Percentiles rank a stretch among this genome's conserved stretches.
Evolutionary conservation across 495 filamentous ascomycete species (phyloP).

Genomic region (Trichoderma parareesei): DNA sequence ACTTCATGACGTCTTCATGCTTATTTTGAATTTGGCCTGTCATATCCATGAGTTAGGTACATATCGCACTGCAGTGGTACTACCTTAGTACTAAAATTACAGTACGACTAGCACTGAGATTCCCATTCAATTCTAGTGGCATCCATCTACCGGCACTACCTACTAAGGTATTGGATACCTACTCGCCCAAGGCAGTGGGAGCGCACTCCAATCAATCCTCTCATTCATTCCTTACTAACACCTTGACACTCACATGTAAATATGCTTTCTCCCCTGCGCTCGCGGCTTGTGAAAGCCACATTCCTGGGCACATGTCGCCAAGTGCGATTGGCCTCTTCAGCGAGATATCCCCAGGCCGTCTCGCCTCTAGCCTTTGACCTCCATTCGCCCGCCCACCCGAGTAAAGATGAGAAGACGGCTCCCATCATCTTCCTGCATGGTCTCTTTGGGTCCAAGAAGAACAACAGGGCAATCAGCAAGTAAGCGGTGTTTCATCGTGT

Average conservation of each 20-base stretch:
- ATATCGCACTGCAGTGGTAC: too few relatives aligned
- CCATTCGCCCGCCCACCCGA: constrained; percentile 41
- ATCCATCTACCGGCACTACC: too few relatives aligned
- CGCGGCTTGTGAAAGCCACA: neutral
- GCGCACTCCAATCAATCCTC: too few relatives aligned
- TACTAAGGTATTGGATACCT: too few relatives aligned
- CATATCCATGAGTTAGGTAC: too few relatives aligned
- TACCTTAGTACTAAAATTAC: too few relatives aligned
- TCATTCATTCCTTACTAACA: too few relatives aligned
- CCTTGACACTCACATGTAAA: neutral
- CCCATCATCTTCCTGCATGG: constrained; percentile 90
- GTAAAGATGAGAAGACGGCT: constrained; percentile 32
- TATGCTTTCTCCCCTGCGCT: neutral
- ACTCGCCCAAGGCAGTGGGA: too few relatives aligned
- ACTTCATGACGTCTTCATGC: too few relatives aligned
- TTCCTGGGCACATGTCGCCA: neutral
- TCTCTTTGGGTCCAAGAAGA: constrained; percentile 92
- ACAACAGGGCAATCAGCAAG: constrained; percentile 95
- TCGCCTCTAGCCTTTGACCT: constrained; percentile 48
- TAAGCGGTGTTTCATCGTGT: constrained; percentile 38
- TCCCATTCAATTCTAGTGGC: too few relatives aligned
- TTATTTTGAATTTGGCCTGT: too few relatives aligned
- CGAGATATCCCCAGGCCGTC: neutral
- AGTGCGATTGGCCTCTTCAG: neutral
- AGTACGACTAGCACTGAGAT: too few relatives aligned